These are phyloP conservation scores for Prunus padus DNA, from an alignment of 306 rosid genomes.

Conservation along the genomic window DNA sequence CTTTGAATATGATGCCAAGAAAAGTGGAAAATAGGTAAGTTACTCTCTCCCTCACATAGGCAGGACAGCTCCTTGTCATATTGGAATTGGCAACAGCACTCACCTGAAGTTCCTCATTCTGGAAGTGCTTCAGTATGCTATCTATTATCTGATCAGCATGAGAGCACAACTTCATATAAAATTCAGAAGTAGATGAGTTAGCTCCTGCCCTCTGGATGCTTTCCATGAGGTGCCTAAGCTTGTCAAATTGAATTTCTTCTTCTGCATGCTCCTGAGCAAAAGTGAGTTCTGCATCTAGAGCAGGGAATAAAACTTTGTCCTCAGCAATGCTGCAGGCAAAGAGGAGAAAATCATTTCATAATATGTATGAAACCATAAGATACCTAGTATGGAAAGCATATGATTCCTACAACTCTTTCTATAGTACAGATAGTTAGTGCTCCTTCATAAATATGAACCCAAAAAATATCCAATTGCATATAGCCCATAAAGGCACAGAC, in stretches of 20 bases:
- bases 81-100: slow-evolving; percentile 27
- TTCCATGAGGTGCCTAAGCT: slow-evolving; percentile 75
- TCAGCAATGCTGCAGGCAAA: slow-evolving; percentile 78
- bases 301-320: slow-evolving; percentile 88
- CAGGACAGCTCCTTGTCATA: slow-evolving; percentile 15
- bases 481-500: background rate
- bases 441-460: background rate
- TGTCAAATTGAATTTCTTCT: slow-evolving; percentile 86
- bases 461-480: background rate
- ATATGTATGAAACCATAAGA: background rate
- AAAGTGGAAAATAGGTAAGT: background rate
- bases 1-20: slow-evolving; percentile 23
- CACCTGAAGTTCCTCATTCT: slow-evolving; percentile 89
- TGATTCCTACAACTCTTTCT: background rate
- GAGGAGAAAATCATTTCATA: slow-evolving; percentile 5
- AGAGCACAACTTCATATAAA: slow-evolving; percentile 67
- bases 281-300: slow-evolving; percentile 78
- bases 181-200: slow-evolving; percentile 62
- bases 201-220: slow-evolving; percentile 78
- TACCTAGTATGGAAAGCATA: background rate
- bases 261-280: slow-evolving; percentile 76
- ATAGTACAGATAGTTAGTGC: background rate
- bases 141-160: slow-evolving; percentile 90
- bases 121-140: slow-evolving; percentile 77
- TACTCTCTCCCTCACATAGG: background rate